A percentile compares a stretch with the other conserved stretches of the same genome.
Evolutionary conservation across 805 yeast genomes (phyloP).

Genomic region (Komagataella pastoris): DNA sequence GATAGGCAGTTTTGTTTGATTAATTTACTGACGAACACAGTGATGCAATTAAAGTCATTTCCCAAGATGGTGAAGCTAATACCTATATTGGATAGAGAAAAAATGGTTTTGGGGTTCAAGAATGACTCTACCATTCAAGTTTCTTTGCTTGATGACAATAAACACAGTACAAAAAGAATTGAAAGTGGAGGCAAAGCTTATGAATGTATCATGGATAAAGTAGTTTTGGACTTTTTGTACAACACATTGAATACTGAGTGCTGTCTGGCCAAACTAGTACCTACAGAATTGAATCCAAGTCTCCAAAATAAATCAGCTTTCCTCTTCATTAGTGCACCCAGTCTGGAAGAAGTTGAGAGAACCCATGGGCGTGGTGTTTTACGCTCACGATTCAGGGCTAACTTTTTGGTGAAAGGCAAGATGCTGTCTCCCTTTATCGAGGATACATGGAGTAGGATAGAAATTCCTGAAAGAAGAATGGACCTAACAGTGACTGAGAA

Average conservation of each 20-base stretch:
- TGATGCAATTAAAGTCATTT: slow-evolving; percentile 20
- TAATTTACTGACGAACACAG: slow-evolving; percentile 10
- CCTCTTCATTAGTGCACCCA: slow-evolving; percentile 18
- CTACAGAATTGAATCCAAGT: neutral
- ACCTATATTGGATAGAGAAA: slow-evolving; percentile 14
- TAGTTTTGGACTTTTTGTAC: slow-evolving; percentile 16
- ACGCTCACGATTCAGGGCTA: slow-evolving; percentile 21
- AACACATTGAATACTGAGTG: slow-evolving; percentile 18
- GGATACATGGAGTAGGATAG: slow-evolving; percentile 19
- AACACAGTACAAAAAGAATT: neutral
- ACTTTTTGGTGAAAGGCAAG: slow-evolving; percentile 17
- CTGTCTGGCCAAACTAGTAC: slow-evolving; percentile 17
- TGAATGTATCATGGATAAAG: slow-evolving; percentile 7
- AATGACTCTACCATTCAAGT: slow-evolving; percentile 1
- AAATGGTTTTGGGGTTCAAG: slow-evolving; percentile 5
- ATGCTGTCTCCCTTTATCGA: slow-evolving; percentile 20
- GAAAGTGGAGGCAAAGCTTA: slow-evolving; percentile 1
- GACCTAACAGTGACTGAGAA: slow-evolving; percentile 10
- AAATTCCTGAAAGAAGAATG: slow-evolving; percentile 5
- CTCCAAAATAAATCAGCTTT: slow-evolving; percentile 25
- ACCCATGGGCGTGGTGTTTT: slow-evolving; percentile 3
- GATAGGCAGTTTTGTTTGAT: slow-evolving; percentile 27
- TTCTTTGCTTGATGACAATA: slow-evolving; percentile 1
- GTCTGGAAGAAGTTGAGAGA: slow-evolving; percentile 11
- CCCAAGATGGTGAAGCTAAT: slow-evolving; percentile 20